Conservation (phyloP, 1,284 basidiomycete species). For the Cronartium quercuum region DNA sequence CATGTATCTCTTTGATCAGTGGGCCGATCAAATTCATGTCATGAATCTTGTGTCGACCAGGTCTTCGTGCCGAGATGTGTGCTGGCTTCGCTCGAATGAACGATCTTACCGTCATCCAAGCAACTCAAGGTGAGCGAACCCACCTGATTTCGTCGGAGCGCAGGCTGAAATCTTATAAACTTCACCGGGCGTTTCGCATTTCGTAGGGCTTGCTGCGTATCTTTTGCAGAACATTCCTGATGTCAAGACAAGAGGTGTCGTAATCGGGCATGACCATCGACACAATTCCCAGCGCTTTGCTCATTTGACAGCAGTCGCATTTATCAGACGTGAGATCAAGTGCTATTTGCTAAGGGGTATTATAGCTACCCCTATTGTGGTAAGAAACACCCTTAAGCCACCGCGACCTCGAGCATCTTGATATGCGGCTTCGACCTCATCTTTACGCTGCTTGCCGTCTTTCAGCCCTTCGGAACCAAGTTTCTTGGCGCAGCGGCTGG, state of each 20-base stretch:
- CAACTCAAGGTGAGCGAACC: slow-evolving; percentile 60
- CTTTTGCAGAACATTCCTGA: slow-evolving; percentile 56
- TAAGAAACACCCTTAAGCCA: slow-evolving; percentile 37
- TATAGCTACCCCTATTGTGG: slow-evolving; percentile 72
- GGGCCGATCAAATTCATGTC: neutral
- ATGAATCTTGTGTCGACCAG: slow-evolving; percentile 50
- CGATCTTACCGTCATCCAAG: slow-evolving; percentile 71
- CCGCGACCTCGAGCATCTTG: neutral
- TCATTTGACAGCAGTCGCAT: slow-evolving; percentile 62
- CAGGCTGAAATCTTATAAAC: neutral
- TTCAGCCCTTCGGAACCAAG: slow-evolving; percentile 67
- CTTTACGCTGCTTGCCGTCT: neutral
- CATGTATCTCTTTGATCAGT: neutral
- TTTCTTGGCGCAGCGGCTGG: slow-evolving; percentile 65
- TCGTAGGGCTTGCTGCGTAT: slow-evolving; percentile 65
- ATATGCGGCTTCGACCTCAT: neutral
- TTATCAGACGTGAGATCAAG: slow-evolving; percentile 60
- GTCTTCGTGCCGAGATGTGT: slow-evolving; percentile 71
- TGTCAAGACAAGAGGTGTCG: slow-evolving; percentile 61
- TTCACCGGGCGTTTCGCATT: slow-evolving; percentile 1
- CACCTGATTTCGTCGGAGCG: neutral
- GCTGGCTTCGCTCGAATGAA: slow-evolving; percentile 81
- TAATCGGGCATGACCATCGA: slow-evolving; percentile 71
- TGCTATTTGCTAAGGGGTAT: slow-evolving; percentile 64
- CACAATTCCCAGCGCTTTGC: slow-evolving; percentile 72